Evolutionary conservation across 768 basidiomycete species (phyloP), one percentile per base, ranked within the genome.

Genomic region (Amanita subjunquillea): DNA sequence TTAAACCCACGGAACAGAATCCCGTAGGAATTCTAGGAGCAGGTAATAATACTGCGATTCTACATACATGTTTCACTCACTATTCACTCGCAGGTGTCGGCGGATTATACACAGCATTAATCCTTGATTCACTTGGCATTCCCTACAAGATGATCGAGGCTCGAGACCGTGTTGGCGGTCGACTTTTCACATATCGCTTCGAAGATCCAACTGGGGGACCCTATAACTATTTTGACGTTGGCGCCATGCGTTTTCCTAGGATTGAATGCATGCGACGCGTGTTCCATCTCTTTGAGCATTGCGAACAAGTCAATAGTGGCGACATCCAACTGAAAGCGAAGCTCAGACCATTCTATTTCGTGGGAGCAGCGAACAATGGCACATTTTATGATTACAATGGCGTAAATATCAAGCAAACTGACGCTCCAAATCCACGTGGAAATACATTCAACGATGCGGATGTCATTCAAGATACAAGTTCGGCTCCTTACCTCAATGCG

Each of bases 211-310:
- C 20, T 13, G 37, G 37, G 17, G 48, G 23, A 22, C 53, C 23
- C 6, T 49, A 54, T 32, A 42, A 54, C 25, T 54, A 54, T 23
- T 54, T 25, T 27, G 61, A 62, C 32, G 53, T 67, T 22, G 70
- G 70, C 13, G 70, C 69, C 3, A 71, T 70, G 69, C 65, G 69
- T 37, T 71, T 64, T 51, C 70, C 69, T 8, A 45, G 65, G 3
- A 66, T 59, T 29, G 29, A 53, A 7, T 45, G 57, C 42, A 67
- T 67, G 66, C 48, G 56, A 15, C 63, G 58, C 9, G 56, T 63
- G 15, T 64, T 65, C 43, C 41, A 63, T 41, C 63, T 67, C 44
- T 64, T 65, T 55, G 46, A 53, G 5, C 9, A 38, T 7, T 49
- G 56, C 22, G 52, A 29, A 32, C 34, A 34, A 13, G 34, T 51